Conservation (phyloP, 148 eudicot species). For the Persicaria maculosa region DNA sequence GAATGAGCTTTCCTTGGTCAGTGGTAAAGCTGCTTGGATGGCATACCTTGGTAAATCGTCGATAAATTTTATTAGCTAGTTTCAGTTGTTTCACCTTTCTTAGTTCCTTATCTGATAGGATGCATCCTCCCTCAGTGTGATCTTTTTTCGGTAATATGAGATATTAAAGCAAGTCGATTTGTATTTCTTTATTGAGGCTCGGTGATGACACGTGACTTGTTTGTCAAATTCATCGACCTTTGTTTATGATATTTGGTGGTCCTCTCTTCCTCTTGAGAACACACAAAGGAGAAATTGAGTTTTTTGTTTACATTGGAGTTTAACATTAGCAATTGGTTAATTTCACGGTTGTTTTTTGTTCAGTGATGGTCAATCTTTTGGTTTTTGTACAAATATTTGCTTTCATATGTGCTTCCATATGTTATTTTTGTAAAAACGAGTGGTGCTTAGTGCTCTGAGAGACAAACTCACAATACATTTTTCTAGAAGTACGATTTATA, state of each 20-base stretch:
- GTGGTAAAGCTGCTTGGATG: slow-evolving; percentile 99
- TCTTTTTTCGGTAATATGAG: no score
- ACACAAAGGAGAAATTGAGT: slow-evolving; percentile 42
- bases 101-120: background rate
- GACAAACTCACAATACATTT: slow-evolving; percentile 62
- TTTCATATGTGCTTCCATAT: slow-evolving; percentile 68
- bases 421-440: slow-evolving; percentile 87
- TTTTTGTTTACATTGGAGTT: slow-evolving; percentile 15
- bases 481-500: slow-evolving; percentile 62
- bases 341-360: background rate
- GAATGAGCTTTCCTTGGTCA: slow-evolving; percentile 78
- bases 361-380: background rate
- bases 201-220: no score
- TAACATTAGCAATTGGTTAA: background rate
- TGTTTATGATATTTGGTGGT: no score
- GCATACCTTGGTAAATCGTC: slow-evolving; percentile 58
- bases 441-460: slow-evolving; percentile 56
- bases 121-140: no score
- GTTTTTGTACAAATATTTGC: background rate
- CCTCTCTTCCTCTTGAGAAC: no score
- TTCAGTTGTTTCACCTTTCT: background rate
- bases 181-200: no score
- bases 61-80: background rate
- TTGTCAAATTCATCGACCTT: no score
- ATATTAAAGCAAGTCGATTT: no score